A percentile compares a stretch with the other conserved stretches of the same genome.
Evolutionary conservation across 306 rosid species (phyloP).

Genomic region (Gillenia trifoliata): DNA sequence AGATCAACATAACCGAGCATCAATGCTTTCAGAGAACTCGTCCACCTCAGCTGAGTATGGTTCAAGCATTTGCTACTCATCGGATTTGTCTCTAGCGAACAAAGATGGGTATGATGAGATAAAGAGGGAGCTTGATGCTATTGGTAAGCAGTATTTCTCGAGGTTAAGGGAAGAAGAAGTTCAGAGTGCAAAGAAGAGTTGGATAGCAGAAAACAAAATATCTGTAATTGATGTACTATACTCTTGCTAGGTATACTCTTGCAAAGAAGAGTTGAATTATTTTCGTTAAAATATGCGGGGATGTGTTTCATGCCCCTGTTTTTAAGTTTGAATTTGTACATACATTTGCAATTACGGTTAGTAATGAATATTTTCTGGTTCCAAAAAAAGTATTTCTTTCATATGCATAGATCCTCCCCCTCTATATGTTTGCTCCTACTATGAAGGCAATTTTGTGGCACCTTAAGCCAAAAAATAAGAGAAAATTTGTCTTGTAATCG

Average conservation of each 20-base stretch:
- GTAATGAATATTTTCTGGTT: neutral
- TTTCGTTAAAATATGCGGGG: neutral
- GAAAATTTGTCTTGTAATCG: too few relatives aligned
- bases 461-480: too few relatives aligned
- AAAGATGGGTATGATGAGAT: conserved; percentile 33
- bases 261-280: neutral
- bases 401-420: too few relatives aligned
- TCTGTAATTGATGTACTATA: conserved; percentile 28
- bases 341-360: neutral
- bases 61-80: conserved; percentile 36
- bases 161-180: conserved; percentile 66
- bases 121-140: conserved; percentile 62
- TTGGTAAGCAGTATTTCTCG: conserved; percentile 49
- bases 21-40: conserved; percentile 33
- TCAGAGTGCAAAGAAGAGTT: conserved; percentile 51
- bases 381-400: neutral
- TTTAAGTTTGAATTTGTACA: neutral
- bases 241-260: neutral
- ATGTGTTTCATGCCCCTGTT: neutral
- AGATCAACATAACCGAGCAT: conserved; percentile 44
- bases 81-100: conserved; percentile 21
- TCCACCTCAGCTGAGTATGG: conserved; percentile 40
- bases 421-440: too few relatives aligned
- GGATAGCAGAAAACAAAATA: conserved; percentile 52
- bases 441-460: too few relatives aligned